Conservation (phyloP, 257 asterid genomes). For the Scutellaria galericulata region DNA sequence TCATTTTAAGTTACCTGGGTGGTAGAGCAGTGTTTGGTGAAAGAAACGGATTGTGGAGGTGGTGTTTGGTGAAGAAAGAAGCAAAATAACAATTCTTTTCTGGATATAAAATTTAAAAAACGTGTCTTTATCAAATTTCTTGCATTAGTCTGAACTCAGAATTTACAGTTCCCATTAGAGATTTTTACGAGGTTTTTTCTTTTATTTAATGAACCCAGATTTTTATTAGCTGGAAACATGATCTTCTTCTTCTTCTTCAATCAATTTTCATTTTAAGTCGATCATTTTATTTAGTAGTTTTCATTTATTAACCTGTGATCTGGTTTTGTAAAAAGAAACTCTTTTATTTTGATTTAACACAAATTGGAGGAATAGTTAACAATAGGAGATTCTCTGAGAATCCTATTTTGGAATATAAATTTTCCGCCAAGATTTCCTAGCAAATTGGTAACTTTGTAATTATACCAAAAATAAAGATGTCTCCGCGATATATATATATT, state of each 20-base stretch:
- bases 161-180: conserved; percentile 21
- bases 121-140: conserved; percentile 36
- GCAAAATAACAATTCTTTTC: no score
- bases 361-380: conserved; percentile 22
- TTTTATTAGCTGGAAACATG: conserved; percentile 5
- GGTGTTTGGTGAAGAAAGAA: conserved; percentile 36
- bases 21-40: conserved; percentile 30
- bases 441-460: conserved; percentile 30
- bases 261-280: background rate
- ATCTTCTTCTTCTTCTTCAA: background rate
- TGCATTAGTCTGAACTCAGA: conserved; percentile 13
- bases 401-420: conserved; percentile 37
- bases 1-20: conserved; percentile 17
- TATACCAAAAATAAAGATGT: background rate
- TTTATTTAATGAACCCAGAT: no score
- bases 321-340: no score
- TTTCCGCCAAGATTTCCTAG: conserved; percentile 24
- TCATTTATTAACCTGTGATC: background rate
- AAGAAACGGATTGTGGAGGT: conserved; percentile 5
- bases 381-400: conserved; percentile 36
- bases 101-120: background rate
- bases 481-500: background rate
- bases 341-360: background rate
- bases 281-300: background rate
- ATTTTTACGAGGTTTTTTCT: conserved; percentile 31